Base-by-base conservation (phyloP, 2,329 filamentous ascomycete genomes). In the Verticillium albo-atrum region DNA sequence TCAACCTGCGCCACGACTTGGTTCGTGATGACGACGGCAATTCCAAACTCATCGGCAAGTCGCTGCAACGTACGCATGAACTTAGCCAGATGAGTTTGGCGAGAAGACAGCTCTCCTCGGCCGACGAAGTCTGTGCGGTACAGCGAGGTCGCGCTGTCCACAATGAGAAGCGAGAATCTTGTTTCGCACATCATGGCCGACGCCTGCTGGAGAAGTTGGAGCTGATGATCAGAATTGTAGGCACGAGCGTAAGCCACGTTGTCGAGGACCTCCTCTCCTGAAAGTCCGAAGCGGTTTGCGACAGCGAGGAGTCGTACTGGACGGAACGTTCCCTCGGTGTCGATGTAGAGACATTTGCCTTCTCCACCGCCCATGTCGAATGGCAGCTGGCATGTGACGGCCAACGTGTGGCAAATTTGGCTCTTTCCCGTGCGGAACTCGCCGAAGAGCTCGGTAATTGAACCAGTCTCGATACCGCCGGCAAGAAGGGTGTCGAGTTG, bases 131-230 rank as follows among this genome's bases (percentile, higher is more conserved):
- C 95, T 0, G 95, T 99, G 66, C 95, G 88, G 75, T 99, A 99
- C 3, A 99, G 83, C 2, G 94, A 89, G 0, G 95, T 99, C 15
- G 96, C 96, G 59, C 92, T 97, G 76, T 99, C 95, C 59, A 99
- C 95, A 55, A 99, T 88, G 55, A 99, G 86, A 9, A 99, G 83
- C 3, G 95, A 98, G 75, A 99, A 99, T 4, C 95, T 88, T 0
- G 95, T 99, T 78, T 99, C 96, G 60, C 93, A 97, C 96, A 99
- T 99, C 95, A 99, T 99, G 63, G 92, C 88, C 2, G 95, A 90
- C 3, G 95, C 96, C 74, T 98, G 94, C 68, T 95, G 95, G 63
- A 99, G 86, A 7, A 99, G 83, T 72, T 97, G 92, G 56, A 99
- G 84, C 74, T 99, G 95, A 75, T 99, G 95, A 66, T 99, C 95